Conservation (phyloP, 2,329 filamentous ascomycete species). For the Cladosporium sp. region DNA sequence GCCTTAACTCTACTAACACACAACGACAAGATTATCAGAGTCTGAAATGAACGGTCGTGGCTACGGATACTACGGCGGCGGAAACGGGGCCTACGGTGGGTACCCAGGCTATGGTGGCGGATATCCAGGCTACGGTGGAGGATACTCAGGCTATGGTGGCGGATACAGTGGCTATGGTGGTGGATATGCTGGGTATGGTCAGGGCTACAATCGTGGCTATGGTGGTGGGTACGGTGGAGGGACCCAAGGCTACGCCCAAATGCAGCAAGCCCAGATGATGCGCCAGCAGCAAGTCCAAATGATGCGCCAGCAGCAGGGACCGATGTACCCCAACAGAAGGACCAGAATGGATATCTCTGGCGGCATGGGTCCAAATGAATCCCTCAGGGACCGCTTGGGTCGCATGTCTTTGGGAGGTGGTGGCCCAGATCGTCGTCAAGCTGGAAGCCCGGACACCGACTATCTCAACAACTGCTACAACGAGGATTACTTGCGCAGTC, state of each 20-base stretch:
- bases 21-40: not conserved
- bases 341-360: not conserved
- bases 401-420: not conserved
- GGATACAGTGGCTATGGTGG: not conserved
- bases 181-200: not conserved
- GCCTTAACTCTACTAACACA: not conserved
- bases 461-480: not conserved
- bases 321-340: not conserved
- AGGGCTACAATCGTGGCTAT: not conserved
- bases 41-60: not conserved
- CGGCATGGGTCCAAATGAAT: not conserved
- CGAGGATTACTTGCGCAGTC: no score
- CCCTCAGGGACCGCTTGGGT: not conserved
- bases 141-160: no score
- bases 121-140: not conserved
- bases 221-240: not conserved
- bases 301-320: no score
- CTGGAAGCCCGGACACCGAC: not conserved
- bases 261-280: no score
- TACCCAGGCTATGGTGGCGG: not conserved
- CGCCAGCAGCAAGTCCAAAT: no score
- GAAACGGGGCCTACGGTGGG: no score
- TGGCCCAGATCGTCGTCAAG: not conserved
- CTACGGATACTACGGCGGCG: no score
- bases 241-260: not conserved